phyloP scores from a whole-genome alignment of 1,284 basidiomycete genomes.

The Uromyces viciae-fabae region DNA sequence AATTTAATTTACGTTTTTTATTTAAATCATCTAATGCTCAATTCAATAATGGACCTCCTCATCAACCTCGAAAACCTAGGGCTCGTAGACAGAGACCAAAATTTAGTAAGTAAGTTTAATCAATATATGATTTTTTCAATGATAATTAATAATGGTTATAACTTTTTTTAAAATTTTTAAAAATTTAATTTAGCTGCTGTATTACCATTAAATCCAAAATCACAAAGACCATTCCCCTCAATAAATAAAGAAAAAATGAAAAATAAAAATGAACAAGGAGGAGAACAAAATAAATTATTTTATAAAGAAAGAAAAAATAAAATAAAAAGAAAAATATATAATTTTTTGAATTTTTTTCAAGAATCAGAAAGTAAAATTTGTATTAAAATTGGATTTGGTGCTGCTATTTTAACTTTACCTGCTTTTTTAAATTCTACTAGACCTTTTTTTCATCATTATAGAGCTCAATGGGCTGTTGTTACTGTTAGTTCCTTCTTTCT shows the following conservation, averaged over 20 bases:
- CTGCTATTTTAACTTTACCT: constrained; percentile 51
- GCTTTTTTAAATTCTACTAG: constrained; percentile 51
- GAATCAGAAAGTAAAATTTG: constrained; percentile 52
- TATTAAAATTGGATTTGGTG: constrained; percentile 53
- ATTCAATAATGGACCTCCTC: no score
- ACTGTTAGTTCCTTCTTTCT: constrained; percentile 5
- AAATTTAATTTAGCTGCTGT: constrained; percentile 22
- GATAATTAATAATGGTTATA: no score
- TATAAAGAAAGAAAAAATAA: neutral
- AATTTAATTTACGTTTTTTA: no score
- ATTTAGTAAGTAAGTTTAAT: constrained; percentile 17
- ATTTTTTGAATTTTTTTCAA: constrained; percentile 46
- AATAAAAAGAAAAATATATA: constrained; percentile 18
- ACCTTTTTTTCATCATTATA: constrained; percentile 51
- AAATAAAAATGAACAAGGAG: neutral
- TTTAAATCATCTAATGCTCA: no score
- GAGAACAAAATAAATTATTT: constrained; percentile 18
- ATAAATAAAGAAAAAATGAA: neutral
- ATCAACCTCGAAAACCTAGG: constrained; percentile 18
- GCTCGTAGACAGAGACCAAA: constrained; percentile 21
- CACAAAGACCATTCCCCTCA: neutral
- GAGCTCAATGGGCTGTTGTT: constrained; percentile 53
- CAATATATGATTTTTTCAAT: no score
- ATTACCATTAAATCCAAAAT: constrained; percentile 24
- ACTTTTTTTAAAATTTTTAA: no score